Evolutionary conservation across 495 filamentous ascomycete species (phyloP).

Genomic region (Lasiosphaeris hirsuta): DNA sequence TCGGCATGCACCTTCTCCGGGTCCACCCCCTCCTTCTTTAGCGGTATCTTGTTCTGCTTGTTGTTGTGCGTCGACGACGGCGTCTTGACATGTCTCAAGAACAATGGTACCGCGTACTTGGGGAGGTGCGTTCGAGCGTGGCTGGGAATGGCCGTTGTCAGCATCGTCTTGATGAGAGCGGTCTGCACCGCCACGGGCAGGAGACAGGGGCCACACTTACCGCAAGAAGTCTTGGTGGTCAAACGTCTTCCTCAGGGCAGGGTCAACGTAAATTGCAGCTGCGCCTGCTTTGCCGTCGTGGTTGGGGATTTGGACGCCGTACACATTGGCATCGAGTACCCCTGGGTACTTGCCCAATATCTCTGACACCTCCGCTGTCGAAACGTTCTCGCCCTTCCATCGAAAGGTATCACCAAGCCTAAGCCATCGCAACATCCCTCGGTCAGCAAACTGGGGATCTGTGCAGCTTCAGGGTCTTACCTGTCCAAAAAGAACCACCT

Average conservation of each 20-base stretch:
- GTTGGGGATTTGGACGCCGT: slow-evolving; percentile 67
- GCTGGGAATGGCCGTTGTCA: slow-evolving; percentile 19
- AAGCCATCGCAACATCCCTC: neutral
- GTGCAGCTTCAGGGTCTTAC: slow-evolving; percentile 1
- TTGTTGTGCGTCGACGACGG: slow-evolving; percentile 72
- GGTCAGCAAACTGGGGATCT: too few relatives aligned
- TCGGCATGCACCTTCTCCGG: slow-evolving; percentile 52
- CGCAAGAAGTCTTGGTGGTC: slow-evolving; percentile 53
- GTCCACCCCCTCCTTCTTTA: slow-evolving; percentile 69
- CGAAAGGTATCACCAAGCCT: slow-evolving; percentile 74
- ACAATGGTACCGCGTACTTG: slow-evolving; percentile 73
- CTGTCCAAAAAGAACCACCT: slow-evolving; percentile 77
- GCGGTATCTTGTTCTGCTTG: slow-evolving; percentile 76
- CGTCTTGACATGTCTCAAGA: slow-evolving; percentile 60
- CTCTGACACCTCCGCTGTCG: slow-evolving; percentile 72
- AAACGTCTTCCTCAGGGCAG: slow-evolving; percentile 39
- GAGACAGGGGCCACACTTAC: slow-evolving; percentile 24
- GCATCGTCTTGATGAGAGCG: slow-evolving; percentile 1
- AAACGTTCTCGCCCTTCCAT: slow-evolving; percentile 84
- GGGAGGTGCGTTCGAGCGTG: slow-evolving; percentile 58
- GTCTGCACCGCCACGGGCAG: neutral
- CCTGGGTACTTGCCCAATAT: slow-evolving; percentile 62
- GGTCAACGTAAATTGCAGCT: slow-evolving; percentile 54
- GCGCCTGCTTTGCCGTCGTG: slow-evolving; percentile 73
- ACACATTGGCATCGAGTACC: slow-evolving; percentile 73